Evolutionary conservation across 2,329 filamentous ascomycete species (phyloP), one percentile per base, ranked within the genome.

Genomic region (Eurotiales sp.): DNA sequence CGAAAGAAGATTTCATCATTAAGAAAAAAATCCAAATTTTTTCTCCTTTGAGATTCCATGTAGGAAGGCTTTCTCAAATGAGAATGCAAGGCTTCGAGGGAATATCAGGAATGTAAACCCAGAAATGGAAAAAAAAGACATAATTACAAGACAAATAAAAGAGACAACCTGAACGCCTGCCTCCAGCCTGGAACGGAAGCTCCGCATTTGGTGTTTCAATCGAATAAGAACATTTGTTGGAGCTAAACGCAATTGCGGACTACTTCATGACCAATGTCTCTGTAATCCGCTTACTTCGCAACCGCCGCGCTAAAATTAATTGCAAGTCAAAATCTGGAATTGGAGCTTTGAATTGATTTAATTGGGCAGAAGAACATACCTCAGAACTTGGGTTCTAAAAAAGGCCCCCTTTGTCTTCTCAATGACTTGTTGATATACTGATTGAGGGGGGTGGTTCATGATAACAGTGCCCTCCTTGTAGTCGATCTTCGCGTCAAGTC

Each of bases 391-490:
- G 58, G 93, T 99, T 68, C 93, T 80, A 83, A 99, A 99, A 82
- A 97, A 97, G 52, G 90, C 91, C 58, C 93, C 93, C 84, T 97
- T 97, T 54, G 93, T 99, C 76, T 90, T 85, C 82, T 99, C 93
- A 67, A 99, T 99, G 65, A 99, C 93, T 75, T 99, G 92, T 77
- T 96, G 92, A 76, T 99, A 97, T 60, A 99, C 92, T 58, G 90
- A 96, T 78, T 95, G 93, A 56, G 93, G 92, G 46, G 92, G 93
- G 77, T 99, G 93, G 79, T 99, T 97, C 92, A 99, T 99, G 62
- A 97, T 85, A 48, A 99, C 93, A 50, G 93, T 97, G 67, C 93
- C 93, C 75, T 95, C 89, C 79, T 97, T 90, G 78, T 95, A 96
- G 77, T 99, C 93, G 69, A 97, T 97, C 84, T 99, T 99, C 65